Percentiles rank a stretch among this genome's conserved stretches.
phyloP scores from a whole-genome alignment of 257 asterid species.

The Solanum medicagineum region DNA sequence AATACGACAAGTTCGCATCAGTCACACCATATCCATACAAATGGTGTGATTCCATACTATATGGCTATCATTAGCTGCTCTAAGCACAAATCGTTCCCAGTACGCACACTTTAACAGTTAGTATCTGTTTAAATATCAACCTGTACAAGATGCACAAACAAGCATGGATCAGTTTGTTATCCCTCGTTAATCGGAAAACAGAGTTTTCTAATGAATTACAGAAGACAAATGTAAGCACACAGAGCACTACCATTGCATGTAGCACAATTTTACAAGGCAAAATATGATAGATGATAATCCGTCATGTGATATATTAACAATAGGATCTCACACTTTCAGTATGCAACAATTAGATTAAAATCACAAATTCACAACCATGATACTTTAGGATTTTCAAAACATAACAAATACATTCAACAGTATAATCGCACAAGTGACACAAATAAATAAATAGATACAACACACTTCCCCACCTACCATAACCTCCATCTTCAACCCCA shows the following conservation, averaged over 20 bases:
- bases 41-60: conserved; percentile 24
- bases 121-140: neutral
- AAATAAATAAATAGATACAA: neutral
- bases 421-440: neutral
- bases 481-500: neutral
- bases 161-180: neutral
- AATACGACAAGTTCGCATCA: conserved; percentile 13
- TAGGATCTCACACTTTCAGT: neutral
- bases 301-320: neutral
- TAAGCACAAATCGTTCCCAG: neutral
- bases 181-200: neutral
- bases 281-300: neutral
- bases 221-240: neutral
- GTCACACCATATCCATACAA: conserved; percentile 11
- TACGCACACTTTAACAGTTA: neutral
- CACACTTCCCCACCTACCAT: neutral
- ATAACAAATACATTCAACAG: neutral
- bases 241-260: neutral
- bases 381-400: neutral
- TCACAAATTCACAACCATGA: neutral
- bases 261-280: neutral
- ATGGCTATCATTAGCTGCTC: conserved; percentile 4
- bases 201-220: neutral
- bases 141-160: neutral
- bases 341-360: neutral